Evolutionary conservation across 2,329 filamentous ascomycete species (phyloP), one percentile per base, ranked within the genome.

Genomic region (Claviceps digitariae): DNA sequence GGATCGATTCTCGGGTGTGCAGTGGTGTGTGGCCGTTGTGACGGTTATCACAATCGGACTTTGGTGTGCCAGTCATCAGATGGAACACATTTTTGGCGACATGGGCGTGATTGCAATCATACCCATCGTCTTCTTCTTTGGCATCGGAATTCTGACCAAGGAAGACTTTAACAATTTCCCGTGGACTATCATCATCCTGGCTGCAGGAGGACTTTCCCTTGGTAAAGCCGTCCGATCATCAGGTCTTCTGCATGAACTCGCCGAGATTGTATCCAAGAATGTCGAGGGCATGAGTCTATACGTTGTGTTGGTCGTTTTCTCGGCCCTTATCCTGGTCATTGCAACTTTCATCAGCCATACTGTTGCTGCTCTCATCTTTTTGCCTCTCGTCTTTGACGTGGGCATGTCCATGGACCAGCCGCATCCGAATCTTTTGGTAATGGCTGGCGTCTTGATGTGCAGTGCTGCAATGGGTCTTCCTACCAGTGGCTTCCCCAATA

Each of bases 141-240:
- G 93, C 52, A 90, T 90, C 2, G 93, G 93, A 12, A 91, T 97
- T 59, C 76, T 98, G 34, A 97, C 90, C 49, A 98, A 97, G 71
- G 93, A 97, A 70, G 93, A 98, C 71, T 98, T 98, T 67, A 98
- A 98, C 75, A 98, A 98, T 69, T 98, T 98, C 69, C 85, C 96
- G 41, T 98, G 93, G 93, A 98, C 94, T 21, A 98, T 98, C 69
- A 96, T 98, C 69, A 97, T 98, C 63, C 83, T 98, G 21, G 93
- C 93, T 0, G 91, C 93, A 0, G 93, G 93, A 48, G 93, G 93
- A 8, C 73, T 98, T 36, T 90, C 90, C 1, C 81, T 98, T 0
- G 93, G 93, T 54, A 96, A 95, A 67, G 87, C 91, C 0, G 93
- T 98, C 55, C 91, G 90, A 58, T 93, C 88, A 0, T 97, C 91